These are phyloP conservation scores for Rubroboletus satanas DNA, from an alignment of 768 basidiomycete species.

Conservation along the genomic window DNA sequence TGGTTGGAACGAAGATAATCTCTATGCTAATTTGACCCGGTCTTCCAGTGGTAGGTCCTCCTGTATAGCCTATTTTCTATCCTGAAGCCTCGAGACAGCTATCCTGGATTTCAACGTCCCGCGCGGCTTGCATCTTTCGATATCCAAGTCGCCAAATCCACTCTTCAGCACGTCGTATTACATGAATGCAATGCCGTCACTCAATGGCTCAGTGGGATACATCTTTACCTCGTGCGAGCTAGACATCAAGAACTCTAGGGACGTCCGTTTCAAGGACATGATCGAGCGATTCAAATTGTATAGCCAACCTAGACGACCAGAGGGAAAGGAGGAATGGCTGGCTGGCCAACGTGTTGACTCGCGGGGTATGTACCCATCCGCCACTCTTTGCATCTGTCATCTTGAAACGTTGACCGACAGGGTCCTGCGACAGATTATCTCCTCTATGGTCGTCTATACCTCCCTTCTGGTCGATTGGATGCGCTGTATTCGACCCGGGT, in stretches of 20 bases:
- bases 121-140: slow-evolving; percentile 69
- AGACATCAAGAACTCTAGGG: slow-evolving; percentile 62
- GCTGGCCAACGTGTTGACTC: slow-evolving; percentile 75
- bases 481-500: slow-evolving; percentile 85
- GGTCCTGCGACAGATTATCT: slow-evolving; percentile 67
- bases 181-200: slow-evolving; percentile 87
- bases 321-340: slow-evolving; percentile 75
- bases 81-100: slow-evolving; percentile 42
- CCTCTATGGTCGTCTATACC: slow-evolving; percentile 86
- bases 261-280: slow-evolving; percentile 83
- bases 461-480: slow-evolving; percentile 85
- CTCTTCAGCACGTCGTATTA: slow-evolving; percentile 89
- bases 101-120: slow-evolving; percentile 92
- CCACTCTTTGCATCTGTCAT: background rate
- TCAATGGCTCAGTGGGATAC: slow-evolving; percentile 91
- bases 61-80: background rate
- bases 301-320: slow-evolving; percentile 75
- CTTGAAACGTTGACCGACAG: slow-evolving; percentile 22
- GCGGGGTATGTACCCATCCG: slow-evolving; percentile 51
- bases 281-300: slow-evolving; percentile 84
- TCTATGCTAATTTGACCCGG: slow-evolving; percentile 85
- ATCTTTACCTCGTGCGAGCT: slow-evolving; percentile 89
- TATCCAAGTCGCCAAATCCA: slow-evolving; percentile 85
- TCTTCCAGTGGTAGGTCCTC: slow-evolving; percentile 71
- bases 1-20: slow-evolving; percentile 95